Evolutionary conservation across 2,329 filamentous ascomycete genomes (phyloP).

Genomic region (Hymenoscyphus salicellus): DNA sequence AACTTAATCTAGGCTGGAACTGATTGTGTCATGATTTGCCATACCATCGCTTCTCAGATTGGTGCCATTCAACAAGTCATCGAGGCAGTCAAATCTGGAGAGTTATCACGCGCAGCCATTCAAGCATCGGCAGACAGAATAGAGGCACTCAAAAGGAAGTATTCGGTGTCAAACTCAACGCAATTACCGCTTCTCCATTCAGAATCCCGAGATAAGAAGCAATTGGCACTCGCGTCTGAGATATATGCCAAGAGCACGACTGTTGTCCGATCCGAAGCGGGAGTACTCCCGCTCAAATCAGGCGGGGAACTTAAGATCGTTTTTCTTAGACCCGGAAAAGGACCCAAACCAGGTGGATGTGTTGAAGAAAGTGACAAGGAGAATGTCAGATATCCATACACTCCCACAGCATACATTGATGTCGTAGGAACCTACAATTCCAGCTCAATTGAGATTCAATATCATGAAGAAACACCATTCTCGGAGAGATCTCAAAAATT

Average conservation of each 20-base stretch:
- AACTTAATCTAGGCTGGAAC: slow-evolving; percentile 37
- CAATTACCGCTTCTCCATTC: slow-evolving; percentile 32
- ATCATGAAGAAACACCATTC: slow-evolving; percentile 33
- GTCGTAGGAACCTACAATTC: slow-evolving; percentile 33
- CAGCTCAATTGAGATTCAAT: slow-evolving; percentile 36
- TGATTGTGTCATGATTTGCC: slow-evolving; percentile 46
- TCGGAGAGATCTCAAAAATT: slow-evolving; percentile 34
- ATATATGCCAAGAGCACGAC: slow-evolving; percentile 42
- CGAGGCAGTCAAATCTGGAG: slow-evolving; percentile 38
- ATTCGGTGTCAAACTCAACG: slow-evolving; percentile 21
- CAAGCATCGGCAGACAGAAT: slow-evolving; percentile 39
- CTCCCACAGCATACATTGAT: slow-evolving; percentile 36
- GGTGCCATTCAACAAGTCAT: slow-evolving; percentile 41
- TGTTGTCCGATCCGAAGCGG: slow-evolving; percentile 37
- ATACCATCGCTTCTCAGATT: slow-evolving; percentile 42
- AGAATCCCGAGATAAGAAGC: slow-evolving; percentile 24
- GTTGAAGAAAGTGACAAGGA: slow-evolving; percentile 39
- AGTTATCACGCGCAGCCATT: slow-evolving; percentile 35
- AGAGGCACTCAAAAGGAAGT: slow-evolving; percentile 38
- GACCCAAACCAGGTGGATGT: slow-evolving; percentile 37
- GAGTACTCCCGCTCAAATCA: slow-evolving; percentile 35
- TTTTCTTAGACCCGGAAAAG: slow-evolving; percentile 40
- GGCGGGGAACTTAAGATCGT: slow-evolving; percentile 32
- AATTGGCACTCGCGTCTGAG: slow-evolving; percentile 32
- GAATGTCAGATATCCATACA: slow-evolving; percentile 35